Conservation (phyloP, 768 basidiomycete genomes). For the Lactifluus piperatus region DNA sequence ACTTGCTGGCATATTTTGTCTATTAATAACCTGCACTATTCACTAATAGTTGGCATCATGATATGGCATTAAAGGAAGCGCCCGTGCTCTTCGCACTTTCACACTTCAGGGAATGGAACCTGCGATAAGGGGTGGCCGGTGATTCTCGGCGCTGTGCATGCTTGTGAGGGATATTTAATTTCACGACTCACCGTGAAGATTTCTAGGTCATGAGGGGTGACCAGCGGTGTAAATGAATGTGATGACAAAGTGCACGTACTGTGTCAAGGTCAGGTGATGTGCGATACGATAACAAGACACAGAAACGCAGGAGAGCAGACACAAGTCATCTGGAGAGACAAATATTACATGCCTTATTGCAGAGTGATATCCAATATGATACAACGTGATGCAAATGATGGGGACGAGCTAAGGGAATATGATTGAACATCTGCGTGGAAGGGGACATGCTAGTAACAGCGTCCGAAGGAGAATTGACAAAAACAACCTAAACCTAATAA, state of each 20-base stretch:
- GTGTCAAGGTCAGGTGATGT: slow-evolving; percentile 1
- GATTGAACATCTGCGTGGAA: slow-evolving; percentile 1
- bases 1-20: neutral
- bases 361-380: slow-evolving; percentile 6
- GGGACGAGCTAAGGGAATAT: neutral
- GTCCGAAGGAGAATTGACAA: slow-evolving; percentile 4
- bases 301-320: slow-evolving; percentile 7
- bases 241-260: slow-evolving; percentile 2
- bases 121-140: neutral
- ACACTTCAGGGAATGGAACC: slow-evolving; percentile 9
- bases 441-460: neutral
- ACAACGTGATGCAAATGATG: neutral
- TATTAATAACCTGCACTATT: neutral
- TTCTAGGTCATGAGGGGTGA: neutral
- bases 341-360: slow-evolving; percentile 3
- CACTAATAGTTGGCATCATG: neutral
- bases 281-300: slow-evolving; percentile 9
- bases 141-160: neutral
- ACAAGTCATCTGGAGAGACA: neutral
- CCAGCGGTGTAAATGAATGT: neutral
- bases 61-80: no score
- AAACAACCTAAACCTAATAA: slow-evolving; percentile 7
- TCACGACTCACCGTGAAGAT: slow-evolving; percentile 1
- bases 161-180: neutral
- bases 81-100: neutral